phyloP scores from a whole-genome alignment of 768 basidiomycete genomes.

The Dioszegia hungarica region DNA sequence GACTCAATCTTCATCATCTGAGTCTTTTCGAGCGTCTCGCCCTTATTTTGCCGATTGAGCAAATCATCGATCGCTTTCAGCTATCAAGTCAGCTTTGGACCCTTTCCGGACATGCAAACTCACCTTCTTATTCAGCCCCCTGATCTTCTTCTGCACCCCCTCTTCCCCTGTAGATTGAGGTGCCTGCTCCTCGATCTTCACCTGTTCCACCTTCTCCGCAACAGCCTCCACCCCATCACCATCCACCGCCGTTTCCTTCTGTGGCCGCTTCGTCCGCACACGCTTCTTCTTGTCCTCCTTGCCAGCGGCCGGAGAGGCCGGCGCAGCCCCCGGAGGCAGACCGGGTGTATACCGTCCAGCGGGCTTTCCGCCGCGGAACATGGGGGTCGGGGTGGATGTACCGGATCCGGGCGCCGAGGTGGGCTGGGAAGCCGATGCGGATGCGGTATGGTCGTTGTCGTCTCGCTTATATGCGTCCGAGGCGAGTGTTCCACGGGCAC shows the following conservation, averaged over 20 bases:
- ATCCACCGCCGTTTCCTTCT: constrained; percentile 19
- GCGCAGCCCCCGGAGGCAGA: constrained; percentile 52
- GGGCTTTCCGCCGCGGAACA: constrained; percentile 42
- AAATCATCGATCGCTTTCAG: constrained; percentile 98
- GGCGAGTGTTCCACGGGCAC: constrained; percentile 81
- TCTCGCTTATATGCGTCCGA: constrained; percentile 85
- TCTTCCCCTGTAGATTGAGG: constrained; percentile 52
- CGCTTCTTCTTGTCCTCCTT: constrained; percentile 57
- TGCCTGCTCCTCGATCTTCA: constrained; percentile 53
- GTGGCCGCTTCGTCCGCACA: constrained; percentile 52
- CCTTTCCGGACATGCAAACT: constrained; percentile 26
- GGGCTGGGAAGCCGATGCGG: background rate
- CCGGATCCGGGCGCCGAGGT: constrained; percentile 55
- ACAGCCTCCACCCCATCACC: background rate
- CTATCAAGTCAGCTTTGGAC: constrained; percentile 51
- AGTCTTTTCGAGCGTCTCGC: constrained; percentile 88
- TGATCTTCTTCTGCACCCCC: constrained; percentile 80
- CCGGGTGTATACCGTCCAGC: constrained; percentile 69
- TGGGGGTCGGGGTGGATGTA: constrained; percentile 33
- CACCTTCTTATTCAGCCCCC: constrained; percentile 95
- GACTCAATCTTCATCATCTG: constrained; percentile 96
- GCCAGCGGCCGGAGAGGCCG: constrained; percentile 45
- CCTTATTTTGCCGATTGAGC: constrained; percentile 82
- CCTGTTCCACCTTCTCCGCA: constrained; percentile 13
- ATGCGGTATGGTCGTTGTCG: constrained; percentile 57